These are phyloP conservation scores for Corylus avellana DNA, from an alignment of 306 rosid genomes.

Conservation along the genomic window DNA sequence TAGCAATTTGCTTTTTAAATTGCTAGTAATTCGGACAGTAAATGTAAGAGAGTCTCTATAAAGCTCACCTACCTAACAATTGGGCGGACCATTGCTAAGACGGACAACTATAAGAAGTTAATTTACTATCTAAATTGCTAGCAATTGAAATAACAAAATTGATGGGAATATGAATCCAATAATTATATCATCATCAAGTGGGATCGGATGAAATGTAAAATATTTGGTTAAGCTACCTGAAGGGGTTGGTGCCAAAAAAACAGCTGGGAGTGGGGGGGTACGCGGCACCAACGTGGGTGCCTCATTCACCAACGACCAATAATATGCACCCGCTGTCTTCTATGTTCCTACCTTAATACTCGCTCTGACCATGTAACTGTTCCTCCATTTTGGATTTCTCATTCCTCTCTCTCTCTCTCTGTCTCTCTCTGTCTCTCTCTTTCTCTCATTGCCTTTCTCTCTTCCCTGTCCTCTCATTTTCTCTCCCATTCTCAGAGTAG, in stretches of 20 bases:
- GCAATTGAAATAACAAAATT: no score
- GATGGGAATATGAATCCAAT: no score
- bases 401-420: background rate
- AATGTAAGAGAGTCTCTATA: no score
- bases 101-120: no score
- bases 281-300: background rate
- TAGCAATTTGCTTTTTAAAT: no score
- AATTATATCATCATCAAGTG: no score
- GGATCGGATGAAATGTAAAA: no score
- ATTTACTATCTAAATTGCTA: no score
- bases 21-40: no score
- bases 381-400: background rate
- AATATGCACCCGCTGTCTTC: conserved; percentile 11
- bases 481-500: background rate
- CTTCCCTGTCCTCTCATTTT: background rate
- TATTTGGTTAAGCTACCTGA: background rate
- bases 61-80: no score
- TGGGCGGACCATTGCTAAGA: no score
- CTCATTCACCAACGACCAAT: conserved; percentile 1
- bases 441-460: background rate
- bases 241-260: background rate
- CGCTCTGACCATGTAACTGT: background rate
- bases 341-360: background rate
- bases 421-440: conserved; percentile 12
- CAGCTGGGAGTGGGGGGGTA: background rate